A percentile compares a stretch with the other conserved stretches of the same genome.
These are phyloP conservation scores for Galerina sulciceps DNA, from an alignment of 768 basidiomycete species.

Conservation along the genomic window DNA sequence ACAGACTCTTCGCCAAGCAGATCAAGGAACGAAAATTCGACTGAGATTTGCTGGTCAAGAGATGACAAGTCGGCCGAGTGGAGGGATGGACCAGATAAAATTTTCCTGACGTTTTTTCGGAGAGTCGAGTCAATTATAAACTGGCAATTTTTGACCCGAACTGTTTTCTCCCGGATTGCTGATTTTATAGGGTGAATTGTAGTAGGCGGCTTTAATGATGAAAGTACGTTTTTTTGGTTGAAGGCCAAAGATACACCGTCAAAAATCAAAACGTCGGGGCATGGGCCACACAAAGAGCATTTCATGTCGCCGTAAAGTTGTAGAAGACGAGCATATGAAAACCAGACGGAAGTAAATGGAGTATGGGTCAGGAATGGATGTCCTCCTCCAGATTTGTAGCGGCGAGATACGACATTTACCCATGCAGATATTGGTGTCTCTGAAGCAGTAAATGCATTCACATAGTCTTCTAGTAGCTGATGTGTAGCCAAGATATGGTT, in stretches of 20 bases:
- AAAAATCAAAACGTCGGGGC: background rate
- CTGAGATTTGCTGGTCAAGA: background rate
- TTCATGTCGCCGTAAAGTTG: background rate
- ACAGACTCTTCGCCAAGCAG: background rate
- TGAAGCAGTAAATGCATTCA: constrained; percentile 31
- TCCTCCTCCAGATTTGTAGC: background rate
- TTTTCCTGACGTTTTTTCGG: background rate
- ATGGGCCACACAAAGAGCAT: background rate
- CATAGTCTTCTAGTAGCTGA: constrained; percentile 38
- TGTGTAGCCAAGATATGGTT: constrained; percentile 33
- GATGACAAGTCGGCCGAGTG: background rate
- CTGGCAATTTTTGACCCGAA: background rate
- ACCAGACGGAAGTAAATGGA: background rate
- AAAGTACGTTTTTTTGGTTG: background rate
- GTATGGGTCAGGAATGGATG: background rate
- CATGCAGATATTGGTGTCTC: constrained; percentile 40
- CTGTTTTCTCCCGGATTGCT: background rate
- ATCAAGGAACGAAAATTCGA: background rate
- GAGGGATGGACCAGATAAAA: background rate
- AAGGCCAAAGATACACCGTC: background rate
- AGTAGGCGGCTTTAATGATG: background rate
- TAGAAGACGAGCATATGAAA: background rate
- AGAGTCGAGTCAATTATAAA: background rate
- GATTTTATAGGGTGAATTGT: background rate
- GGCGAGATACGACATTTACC: constrained; percentile 22